phyloP scores from a whole-genome alignment of 2,329 filamentous ascomycete genomes.

The Clarireedia homoeocarpa region DNA sequence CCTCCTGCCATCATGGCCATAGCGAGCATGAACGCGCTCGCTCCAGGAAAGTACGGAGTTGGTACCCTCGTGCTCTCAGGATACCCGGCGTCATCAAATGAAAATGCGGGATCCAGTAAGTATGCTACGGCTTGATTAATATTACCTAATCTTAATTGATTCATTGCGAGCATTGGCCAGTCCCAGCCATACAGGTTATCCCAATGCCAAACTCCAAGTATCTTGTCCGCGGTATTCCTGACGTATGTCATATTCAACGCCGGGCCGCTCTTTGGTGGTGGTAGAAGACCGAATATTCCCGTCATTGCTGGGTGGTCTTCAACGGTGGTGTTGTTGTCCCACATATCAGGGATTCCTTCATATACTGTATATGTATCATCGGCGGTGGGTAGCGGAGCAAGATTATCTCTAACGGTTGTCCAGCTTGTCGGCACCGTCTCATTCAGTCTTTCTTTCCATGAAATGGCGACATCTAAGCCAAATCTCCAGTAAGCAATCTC shows the following conservation, averaged over 20 bases:
- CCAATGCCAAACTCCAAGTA: slow-evolving; percentile 36
- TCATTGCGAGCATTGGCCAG: slow-evolving; percentile 40
- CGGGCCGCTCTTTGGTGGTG: slow-evolving; percentile 23
- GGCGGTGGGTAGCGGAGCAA: slow-evolving; percentile 44
- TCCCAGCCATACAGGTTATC: slow-evolving; percentile 39
- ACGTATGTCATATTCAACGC: slow-evolving; percentile 33
- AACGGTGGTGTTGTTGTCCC: slow-evolving; percentile 27
- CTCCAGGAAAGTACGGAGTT: slow-evolving; percentile 50
- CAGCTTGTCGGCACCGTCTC: slow-evolving; percentile 38
- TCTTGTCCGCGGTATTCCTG: slow-evolving; percentile 32
- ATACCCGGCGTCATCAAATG: slow-evolving; percentile 50
- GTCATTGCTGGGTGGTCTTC: slow-evolving; percentile 37
- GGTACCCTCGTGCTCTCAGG: slow-evolving; percentile 43
- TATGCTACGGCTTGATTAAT: slow-evolving; percentile 35
- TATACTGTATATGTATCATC: slow-evolving; percentile 47
- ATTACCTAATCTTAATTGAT: slow-evolving; percentile 36
- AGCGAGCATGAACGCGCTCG: slow-evolving; percentile 41
- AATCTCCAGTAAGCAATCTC: slow-evolving; percentile 55
- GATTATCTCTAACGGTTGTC: slow-evolving; percentile 40
- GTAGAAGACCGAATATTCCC: slow-evolving; percentile 39
- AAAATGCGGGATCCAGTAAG: slow-evolving; percentile 40
- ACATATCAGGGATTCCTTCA: slow-evolving; percentile 40
- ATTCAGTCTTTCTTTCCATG: slow-evolving; percentile 43
- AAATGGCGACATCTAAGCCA: slow-evolving; percentile 44
- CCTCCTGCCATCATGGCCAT: slow-evolving; percentile 50